Conservation (phyloP, 1,284 basidiomycete genomes). For the Cronartium quercuum region DNA sequence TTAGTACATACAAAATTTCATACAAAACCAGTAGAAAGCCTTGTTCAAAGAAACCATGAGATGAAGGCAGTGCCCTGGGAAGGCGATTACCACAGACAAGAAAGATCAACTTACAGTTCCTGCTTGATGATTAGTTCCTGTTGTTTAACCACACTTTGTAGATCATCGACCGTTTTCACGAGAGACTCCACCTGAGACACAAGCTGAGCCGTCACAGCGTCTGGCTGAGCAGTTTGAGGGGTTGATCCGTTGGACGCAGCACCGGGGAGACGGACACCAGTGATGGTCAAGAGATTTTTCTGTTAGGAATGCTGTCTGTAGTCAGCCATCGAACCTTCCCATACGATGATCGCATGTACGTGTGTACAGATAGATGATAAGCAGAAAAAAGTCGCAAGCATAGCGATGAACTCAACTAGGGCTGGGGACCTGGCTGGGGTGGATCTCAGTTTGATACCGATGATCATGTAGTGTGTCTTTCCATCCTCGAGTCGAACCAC, state of each 20-base stretch:
- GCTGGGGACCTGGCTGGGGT: constrained; percentile 20
- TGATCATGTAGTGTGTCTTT: constrained; percentile 38
- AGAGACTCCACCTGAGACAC: constrained; percentile 28
- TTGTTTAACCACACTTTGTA: constrained; percentile 30
- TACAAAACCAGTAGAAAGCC: not conserved
- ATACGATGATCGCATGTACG: not conserved
- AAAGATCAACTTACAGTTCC: constrained; percentile 21
- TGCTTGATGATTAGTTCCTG: constrained; percentile 35
- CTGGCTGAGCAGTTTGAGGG: constrained; percentile 4
- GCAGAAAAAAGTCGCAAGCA: not conserved
- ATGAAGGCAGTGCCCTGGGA: not conserved
- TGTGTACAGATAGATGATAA: not conserved
- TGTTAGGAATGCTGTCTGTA: not conserved
- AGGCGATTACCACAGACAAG: not conserved
- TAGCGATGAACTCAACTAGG: constrained; percentile 25
- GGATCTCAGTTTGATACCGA: constrained; percentile 33
- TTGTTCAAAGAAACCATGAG: not conserved
- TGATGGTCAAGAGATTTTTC: constrained; percentile 34
- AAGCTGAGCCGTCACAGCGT: constrained; percentile 19
- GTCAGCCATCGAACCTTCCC: not conserved
- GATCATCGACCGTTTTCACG: constrained; percentile 33
- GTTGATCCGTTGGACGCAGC: constrained; percentile 15
- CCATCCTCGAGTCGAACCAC: constrained; percentile 33
- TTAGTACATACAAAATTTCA: not conserved
- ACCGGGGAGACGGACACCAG: constrained; percentile 21